Evolutionary conservation across 2,329 filamentous ascomycete species (phyloP), one percentile per base, ranked within the genome.

Genomic region (Dothistroma pini): DNA sequence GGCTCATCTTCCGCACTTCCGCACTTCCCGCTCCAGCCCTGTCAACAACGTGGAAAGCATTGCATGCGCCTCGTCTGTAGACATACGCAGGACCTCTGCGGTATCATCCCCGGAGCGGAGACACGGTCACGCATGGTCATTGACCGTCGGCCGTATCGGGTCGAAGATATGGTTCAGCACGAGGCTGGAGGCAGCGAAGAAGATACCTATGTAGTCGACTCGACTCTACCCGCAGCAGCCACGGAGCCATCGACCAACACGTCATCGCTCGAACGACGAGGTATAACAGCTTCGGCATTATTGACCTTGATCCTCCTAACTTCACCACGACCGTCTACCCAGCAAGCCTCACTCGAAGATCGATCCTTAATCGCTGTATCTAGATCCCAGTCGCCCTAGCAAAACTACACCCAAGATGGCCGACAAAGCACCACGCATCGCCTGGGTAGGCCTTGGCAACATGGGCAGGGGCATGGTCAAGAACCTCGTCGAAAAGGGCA

Each of bases 391-490:
- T 29, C 48, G 29, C 6, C 1, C 1, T 5, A 12, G 11, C 48
- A 1, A 29, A 12, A 12, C 48, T 50, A 34, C 25, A 44, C 48
- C 31, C 57, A 60, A n/a, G n/a, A 64, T 64, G 59, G 50, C 62
- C 19, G 48, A 48, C 19, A 22, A 53, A 32, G 52, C 60, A 25
- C 71, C 71, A 60, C 70, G 71, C n/a, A 49, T 95, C 56, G 82
- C 91, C 69, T 96, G 87, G 86, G 86, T 96, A 58, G 91, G 92
- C 60, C 83, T 96, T 55, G 91, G 91, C 56, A 96, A 96, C 75
- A 96, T 96, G 86, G 92, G 91, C 89, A 79, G 67, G 50, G 91
- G 88, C 65, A 96, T 96, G 90, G 85, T 82, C 77, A 89, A 88
- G 76, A 96, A 96, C 73, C 80, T 97, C 41, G 86, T 89, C 10